Percentiles rank a stretch among this genome's conserved stretches.
Evolutionary conservation across 2,329 filamentous ascomycete genomes (phyloP).

Genomic region (Phyllosticta citribraziliensis): DNA sequence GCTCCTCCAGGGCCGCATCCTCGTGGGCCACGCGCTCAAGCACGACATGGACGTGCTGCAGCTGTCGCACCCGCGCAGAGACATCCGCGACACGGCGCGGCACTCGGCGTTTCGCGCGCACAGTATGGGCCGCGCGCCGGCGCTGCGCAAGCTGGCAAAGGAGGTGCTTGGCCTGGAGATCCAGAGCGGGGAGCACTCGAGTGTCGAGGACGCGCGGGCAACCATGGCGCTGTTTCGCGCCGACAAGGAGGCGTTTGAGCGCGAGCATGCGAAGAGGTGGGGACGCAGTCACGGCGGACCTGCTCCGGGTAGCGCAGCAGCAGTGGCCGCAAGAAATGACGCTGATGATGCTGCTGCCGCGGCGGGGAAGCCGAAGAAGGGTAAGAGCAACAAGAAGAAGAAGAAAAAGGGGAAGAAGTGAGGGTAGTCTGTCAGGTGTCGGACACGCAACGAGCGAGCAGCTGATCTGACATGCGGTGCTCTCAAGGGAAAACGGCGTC

Average conservation of each 20-base stretch:
- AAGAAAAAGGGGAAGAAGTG: constrained; percentile 29
- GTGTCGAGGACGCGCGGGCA: constrained; percentile 69
- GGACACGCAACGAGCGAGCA: background rate
- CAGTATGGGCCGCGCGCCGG: constrained; percentile 59
- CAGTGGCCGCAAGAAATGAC: too few relatives aligned
- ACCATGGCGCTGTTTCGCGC: constrained; percentile 82
- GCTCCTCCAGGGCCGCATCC: constrained; percentile 59
- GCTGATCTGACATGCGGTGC: background rate
- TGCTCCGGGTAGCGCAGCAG: constrained; percentile 31
- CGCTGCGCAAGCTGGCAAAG: constrained; percentile 50
- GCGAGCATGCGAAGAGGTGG: constrained; percentile 62
- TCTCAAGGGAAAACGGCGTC: background rate
- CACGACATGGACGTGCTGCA: constrained; percentile 68
- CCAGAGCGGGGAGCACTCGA: constrained; percentile 51
- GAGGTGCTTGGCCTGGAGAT: constrained; percentile 50
- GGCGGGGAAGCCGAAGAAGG: constrained; percentile 10
- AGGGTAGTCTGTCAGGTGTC: constrained; percentile 5
- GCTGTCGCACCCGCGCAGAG: constrained; percentile 65
- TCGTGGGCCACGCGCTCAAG: constrained; percentile 76
- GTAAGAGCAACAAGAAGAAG: constrained; percentile 19
- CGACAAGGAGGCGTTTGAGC: constrained; percentile 77
- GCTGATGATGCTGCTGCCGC: background rate
- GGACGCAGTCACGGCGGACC: constrained; percentile 12
- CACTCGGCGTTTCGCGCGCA: constrained; percentile 63
- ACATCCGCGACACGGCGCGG: constrained; percentile 77